Evolutionary conservation across 345 rosid genomes (phyloP).

Genomic region (Eucalyptus cloeziana): DNA sequence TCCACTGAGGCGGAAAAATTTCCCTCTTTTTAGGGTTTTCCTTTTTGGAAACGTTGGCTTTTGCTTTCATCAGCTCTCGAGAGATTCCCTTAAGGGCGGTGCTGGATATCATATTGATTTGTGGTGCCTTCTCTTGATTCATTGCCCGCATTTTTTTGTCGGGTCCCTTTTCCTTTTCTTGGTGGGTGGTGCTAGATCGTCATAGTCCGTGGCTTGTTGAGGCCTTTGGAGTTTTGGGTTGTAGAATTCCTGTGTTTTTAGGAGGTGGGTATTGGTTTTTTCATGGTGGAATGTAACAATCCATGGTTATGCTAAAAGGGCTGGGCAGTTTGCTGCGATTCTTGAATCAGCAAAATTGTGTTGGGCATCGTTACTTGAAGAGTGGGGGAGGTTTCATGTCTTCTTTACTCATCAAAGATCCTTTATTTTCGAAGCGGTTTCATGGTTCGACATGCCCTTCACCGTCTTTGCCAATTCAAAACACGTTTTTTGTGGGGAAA

Average conservation of each 20-base stretch:
- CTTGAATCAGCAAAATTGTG: neutral
- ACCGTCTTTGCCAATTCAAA: neutral
- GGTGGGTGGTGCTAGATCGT: neutral
- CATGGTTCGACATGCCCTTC: neutral
- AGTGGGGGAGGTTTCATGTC: neutral
- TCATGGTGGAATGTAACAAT: slow-evolving; percentile 22
- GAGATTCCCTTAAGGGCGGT: neutral
- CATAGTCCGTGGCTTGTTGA: neutral
- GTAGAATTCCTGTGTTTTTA: neutral
- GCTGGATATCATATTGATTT: neutral
- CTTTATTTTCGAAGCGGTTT: neutral
- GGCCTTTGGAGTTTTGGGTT: neutral
- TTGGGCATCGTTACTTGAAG: neutral
- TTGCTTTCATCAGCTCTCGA: neutral
- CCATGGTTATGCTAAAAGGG: slow-evolving; percentile 38
- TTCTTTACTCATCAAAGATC: neutral
- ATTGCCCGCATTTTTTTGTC: neutral
- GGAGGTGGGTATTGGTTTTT: neutral
- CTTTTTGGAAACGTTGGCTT: neutral
- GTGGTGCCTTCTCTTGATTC: neutral
- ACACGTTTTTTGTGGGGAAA: neutral
- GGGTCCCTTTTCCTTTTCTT: neutral
- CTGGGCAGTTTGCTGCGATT: slow-evolving; percentile 1
- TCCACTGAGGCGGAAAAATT: neutral
- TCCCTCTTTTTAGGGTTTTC: neutral